phyloP scores from a whole-genome alignment of 2,329 filamentous ascomycete genomes.

The Pleurostoma richardsiae region DNA sequence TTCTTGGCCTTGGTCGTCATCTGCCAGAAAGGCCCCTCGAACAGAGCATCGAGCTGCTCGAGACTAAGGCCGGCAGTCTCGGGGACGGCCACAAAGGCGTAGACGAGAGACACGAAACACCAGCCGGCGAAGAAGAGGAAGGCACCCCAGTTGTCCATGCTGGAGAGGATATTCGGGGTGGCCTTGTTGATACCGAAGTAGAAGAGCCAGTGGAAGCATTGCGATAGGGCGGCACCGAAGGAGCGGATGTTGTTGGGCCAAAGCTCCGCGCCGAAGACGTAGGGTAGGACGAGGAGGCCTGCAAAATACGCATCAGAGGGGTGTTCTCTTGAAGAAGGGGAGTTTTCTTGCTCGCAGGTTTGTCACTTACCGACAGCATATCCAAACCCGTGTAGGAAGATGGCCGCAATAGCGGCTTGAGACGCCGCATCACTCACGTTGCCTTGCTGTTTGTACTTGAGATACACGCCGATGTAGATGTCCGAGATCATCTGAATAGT shows the following conservation, averaged over 20 bases:
- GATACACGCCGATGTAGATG: constrained; percentile 32
- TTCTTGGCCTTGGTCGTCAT: not conserved
- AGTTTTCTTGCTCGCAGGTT: not conserved
- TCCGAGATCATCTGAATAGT: constrained; percentile 31
- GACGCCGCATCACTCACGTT: constrained; percentile 19
- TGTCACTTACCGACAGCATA: constrained; percentile 30
- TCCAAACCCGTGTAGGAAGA: constrained; percentile 40
- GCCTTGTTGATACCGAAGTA: constrained; percentile 23
- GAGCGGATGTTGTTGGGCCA: constrained; percentile 38
- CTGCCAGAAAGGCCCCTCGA: not conserved
- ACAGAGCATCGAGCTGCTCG: not conserved
- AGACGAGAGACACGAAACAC: not conserved
- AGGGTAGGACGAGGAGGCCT: constrained; percentile 30
- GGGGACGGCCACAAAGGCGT: not conserved
- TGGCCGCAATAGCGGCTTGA: constrained; percentile 32
- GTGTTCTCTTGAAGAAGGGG: too few relatives aligned
- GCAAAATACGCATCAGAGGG: too few relatives aligned
- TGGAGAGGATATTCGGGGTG: constrained; percentile 19
- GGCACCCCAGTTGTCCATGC: constrained; percentile 19
- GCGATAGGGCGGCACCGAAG: constrained; percentile 30
- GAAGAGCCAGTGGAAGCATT: constrained; percentile 34
- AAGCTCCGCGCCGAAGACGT: constrained; percentile 35
- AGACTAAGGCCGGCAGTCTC: not conserved
- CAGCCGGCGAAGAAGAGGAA: constrained; percentile 1
- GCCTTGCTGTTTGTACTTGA: constrained; percentile 24